Evolutionary conservation across 768 basidiomycete genomes (phyloP), one percentile per base, ranked within the genome.

Genomic region (Vishniacozyma victoriae): DNA sequence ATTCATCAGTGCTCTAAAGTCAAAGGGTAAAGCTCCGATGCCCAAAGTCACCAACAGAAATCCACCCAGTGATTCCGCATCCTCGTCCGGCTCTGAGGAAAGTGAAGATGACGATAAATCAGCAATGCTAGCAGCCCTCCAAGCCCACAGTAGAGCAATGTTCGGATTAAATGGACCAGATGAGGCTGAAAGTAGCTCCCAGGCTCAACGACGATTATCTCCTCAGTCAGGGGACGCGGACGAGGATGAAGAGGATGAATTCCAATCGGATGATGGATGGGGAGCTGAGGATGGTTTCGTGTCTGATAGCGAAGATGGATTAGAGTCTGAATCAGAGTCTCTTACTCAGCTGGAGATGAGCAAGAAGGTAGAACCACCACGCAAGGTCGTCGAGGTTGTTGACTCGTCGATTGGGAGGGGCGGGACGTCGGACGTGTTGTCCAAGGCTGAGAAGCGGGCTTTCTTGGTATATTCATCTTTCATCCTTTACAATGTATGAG

Each of bases 101-200:
- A 52, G 45, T 16, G 55, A 48, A 2, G 45, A 50, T 12, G 52
- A 48, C 5, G 55, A 52, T 15, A 43, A 48, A 23, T 33, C 35
- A 24, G 48, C 51, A 3, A 70, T 71, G 70, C 50, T 73, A n/a
- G 64, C 61, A 24, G 57, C 57, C 0, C 58, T 73, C 3, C 55
- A 71, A 50, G 72, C 70, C 18, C 69, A 68, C 42, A 57, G 62
- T 29, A 48, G 63, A 42, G 61, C 66, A 5, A 64, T 73, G 61
- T 55, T 73, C 12, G 68, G 68, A n/a, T 29, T 67, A 1, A 46
- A 46, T 4, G 42, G 15, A 11, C 47, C 38, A 1, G 40, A 48
- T 13, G 16, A 29, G 31, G 54, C 33, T 12, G 56, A 59, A 41
- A 62, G 53, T 22, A 57, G 57, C 37, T 36, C 18, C 1, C 45